These are phyloP conservation scores for Candida pseudoviswanathii DNA, from an alignment of 1,139 yeast genomes.

Conservation along the genomic window DNA sequence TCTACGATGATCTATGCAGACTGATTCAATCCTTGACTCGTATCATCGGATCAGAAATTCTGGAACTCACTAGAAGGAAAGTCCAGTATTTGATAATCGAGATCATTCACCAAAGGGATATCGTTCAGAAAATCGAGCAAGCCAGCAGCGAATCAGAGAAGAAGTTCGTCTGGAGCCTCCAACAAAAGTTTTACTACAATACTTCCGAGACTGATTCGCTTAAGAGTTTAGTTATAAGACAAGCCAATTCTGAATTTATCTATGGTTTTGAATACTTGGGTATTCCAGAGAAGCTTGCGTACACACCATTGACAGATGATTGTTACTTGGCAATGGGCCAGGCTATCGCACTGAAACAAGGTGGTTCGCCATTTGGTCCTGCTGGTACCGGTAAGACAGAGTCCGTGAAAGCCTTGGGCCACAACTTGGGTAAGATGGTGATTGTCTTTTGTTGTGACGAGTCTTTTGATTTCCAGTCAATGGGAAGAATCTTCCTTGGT, in stretches of 20 bases:
- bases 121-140: slow-evolving; percentile 28
- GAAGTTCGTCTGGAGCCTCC: slow-evolving; percentile 48
- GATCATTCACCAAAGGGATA: slow-evolving; percentile 59
- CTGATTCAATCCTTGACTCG: slow-evolving; percentile 19
- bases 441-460: slow-evolving; percentile 92
- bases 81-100: slow-evolving; percentile 67
- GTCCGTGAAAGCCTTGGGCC: slow-evolving; percentile 82
- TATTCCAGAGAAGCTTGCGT: slow-evolving; percentile 69
- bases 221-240: slow-evolving; percentile 48
- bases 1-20: slow-evolving; percentile 8
- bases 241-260: slow-evolving; percentile 50
- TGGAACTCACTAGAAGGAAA: slow-evolving; percentile 44
- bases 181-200: slow-evolving; percentile 53
- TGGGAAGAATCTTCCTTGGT: slow-evolving; percentile 78
- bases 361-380: slow-evolving; percentile 96
- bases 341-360: slow-evolving; percentile 71
- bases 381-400: slow-evolving; percentile 99
- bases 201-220: slow-evolving; percentile 23
- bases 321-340: slow-evolving; percentile 73
- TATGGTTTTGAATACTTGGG: slow-evolving; percentile 91
- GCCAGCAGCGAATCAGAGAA: slow-evolving; percentile 18
- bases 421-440: slow-evolving; percentile 77
- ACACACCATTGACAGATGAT: slow-evolving; percentile 70
- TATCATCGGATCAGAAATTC: slow-evolving; percentile 24
- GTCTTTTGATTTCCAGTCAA: slow-evolving; percentile 78